These are phyloP conservation scores for Paradendryphiella salina DNA, from an alignment of 2,329 filamentous ascomycete species.

Conservation along the genomic window DNA sequence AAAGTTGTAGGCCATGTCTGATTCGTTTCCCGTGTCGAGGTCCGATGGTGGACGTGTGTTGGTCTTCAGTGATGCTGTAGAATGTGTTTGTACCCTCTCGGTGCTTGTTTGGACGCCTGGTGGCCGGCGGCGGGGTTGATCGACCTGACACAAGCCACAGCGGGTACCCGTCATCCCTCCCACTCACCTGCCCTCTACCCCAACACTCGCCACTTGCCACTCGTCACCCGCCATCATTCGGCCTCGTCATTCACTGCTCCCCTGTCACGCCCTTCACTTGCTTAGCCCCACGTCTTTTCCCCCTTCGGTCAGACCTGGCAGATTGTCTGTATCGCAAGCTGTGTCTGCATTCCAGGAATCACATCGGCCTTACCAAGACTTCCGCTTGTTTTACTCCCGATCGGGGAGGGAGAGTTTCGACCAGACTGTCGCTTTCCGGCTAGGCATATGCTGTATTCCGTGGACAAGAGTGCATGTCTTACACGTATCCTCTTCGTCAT, in stretches of 20 bases:
- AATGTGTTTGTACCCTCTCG: slow-evolving; percentile 1
- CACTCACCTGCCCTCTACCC: slow-evolving; percentile 1
- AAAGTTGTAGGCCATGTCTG: slow-evolving; percentile 72
- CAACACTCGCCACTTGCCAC: background rate
- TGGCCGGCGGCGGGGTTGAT: slow-evolving; percentile 4
- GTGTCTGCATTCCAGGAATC: background rate
- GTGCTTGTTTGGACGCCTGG: slow-evolving; percentile 8
- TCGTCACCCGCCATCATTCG: slow-evolving; percentile 2
- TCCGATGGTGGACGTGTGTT: background rate
- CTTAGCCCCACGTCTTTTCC: background rate
- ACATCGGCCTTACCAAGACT: too few relatives aligned
- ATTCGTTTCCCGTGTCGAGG: background rate
- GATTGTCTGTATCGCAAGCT: background rate
- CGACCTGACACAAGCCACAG: slow-evolving; percentile 8
- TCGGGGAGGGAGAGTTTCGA: background rate
- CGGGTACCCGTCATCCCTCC: slow-evolving; percentile 3
- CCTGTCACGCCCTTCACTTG: background rate
- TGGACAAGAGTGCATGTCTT: background rate
- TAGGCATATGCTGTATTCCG: background rate
- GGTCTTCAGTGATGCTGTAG: slow-evolving; percentile 1
- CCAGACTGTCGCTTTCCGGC: background rate
- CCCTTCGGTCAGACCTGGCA: background rate
- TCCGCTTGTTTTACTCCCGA: background rate
- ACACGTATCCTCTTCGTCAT: background rate
- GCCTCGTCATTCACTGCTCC: background rate